Percentiles rank a stretch among this genome's conserved stretches.
Conservation (phyloP, 2,329 filamentous ascomycete species). For the Beauveria pseudobassiana region DNA sequence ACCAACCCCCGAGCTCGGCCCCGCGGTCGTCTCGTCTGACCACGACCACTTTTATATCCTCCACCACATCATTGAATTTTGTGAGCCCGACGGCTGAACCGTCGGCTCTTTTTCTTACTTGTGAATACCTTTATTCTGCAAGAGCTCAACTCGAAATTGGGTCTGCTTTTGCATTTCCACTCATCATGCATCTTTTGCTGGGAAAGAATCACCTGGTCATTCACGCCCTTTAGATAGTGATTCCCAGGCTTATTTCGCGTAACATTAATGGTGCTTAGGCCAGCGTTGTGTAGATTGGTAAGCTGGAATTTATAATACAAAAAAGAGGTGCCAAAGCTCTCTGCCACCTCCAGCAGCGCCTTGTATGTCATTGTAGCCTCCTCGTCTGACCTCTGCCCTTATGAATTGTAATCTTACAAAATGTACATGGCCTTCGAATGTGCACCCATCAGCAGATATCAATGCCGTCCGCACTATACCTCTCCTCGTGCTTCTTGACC, state of each 20-base stretch:
- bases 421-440: not conserved
- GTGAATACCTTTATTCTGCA: too few species aligned
- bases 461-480: not conserved
- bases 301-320: not conserved
- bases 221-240: not conserved
- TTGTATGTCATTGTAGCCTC: not conserved
- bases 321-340: not conserved
- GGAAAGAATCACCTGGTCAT: not conserved
- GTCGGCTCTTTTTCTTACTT: too few species aligned
- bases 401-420: not conserved
- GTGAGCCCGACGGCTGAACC: too few species aligned
- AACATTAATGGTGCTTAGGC: not conserved
- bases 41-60: not conserved
- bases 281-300: not conserved
- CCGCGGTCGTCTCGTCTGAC: not conserved
- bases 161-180: too few species aligned
- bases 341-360: not conserved
- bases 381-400: too few species aligned
- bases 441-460: not conserved
- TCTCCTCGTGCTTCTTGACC: conserved; percentile 28
- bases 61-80: not conserved
- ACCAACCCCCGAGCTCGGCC: not conserved
- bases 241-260: not conserved
- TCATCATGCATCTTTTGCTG: not conserved
- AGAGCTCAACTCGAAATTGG: too few species aligned